Conservation (phyloP, 2,329 filamentous ascomycete species). For the Botrytis elliptica region DNA sequence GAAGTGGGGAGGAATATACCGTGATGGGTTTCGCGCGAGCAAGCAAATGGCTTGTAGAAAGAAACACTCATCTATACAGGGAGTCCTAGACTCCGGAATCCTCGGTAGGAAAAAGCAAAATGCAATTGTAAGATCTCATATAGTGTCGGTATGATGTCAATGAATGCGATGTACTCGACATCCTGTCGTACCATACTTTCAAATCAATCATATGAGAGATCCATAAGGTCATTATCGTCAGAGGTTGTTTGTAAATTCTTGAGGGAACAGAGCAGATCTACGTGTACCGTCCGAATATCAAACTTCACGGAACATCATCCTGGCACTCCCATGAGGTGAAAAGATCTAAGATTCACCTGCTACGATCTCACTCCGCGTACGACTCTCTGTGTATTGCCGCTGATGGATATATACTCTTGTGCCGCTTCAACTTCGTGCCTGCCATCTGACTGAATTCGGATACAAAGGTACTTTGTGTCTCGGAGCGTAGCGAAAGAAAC, state of each 20-base stretch:
- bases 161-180: background rate
- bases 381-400: background rate
- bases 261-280: too few relatives aligned
- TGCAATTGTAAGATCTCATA: background rate
- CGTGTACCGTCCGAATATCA: background rate
- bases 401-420: background rate
- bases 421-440: background rate
- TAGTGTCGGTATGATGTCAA: background rate
- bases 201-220: background rate
- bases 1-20: background rate
- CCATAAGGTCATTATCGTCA: background rate
- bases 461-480: too few relatives aligned
- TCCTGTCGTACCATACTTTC: background rate
- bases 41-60: background rate
- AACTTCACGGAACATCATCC: background rate
- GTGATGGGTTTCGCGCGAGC: background rate
- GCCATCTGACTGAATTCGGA: too few relatives aligned
- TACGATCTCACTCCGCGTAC: background rate
- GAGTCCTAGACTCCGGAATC: background rate
- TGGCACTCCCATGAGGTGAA: background rate
- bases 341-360: rapidly evolving
- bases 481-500: too few relatives aligned
- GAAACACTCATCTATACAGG: background rate
- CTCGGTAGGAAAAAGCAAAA: background rate
- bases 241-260: background rate